A percentile compares a stretch with the other conserved stretches of the same genome.
phyloP scores from a whole-genome alignment of 176 grass and related monocot genomes.

The Oryza glaberrima region DNA sequence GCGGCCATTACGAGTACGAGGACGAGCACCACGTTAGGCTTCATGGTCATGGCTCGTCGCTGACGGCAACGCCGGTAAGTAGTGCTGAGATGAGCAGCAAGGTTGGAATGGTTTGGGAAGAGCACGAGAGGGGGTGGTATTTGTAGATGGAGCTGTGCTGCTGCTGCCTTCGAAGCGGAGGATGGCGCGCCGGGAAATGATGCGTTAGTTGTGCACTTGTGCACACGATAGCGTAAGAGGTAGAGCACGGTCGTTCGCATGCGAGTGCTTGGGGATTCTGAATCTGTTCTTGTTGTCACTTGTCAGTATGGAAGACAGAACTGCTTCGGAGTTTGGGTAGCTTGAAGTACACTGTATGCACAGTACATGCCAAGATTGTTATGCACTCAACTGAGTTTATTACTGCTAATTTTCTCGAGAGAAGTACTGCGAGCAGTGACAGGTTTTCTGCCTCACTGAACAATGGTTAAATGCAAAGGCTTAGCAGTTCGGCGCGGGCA shows the following conservation, averaged over 20 bases:
- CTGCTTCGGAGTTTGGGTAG: conserved; percentile 16
- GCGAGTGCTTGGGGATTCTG: too few relatives aligned
- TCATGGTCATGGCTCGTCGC: conserved; percentile 63
- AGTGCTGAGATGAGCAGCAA: too few relatives aligned
- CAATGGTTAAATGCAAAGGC: neutral
- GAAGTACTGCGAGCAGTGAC: neutral
- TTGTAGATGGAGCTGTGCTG: conserved; percentile 11
- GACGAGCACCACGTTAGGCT: neutral
- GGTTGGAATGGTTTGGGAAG: neutral
- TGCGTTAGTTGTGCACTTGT: conserved; percentile 3
- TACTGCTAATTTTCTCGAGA: neutral
- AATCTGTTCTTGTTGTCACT: neutral
- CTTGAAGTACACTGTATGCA: neutral
- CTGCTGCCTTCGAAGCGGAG: neutral
- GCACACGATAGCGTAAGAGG: conserved; percentile 6
- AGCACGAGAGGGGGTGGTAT: neutral
- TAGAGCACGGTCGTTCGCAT: neutral
- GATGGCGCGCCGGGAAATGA: neutral
- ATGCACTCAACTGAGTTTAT: neutral
- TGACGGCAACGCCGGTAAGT: neutral
- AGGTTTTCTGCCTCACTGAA: neutral
- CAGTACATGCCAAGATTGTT: conserved; percentile 7
- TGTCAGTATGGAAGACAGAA: neutral
- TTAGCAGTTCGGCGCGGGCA: conserved; percentile 43
- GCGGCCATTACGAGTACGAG: neutral